Percentiles rank a stretch among this genome's conserved stretches.
These are phyloP conservation scores for Nitzschia sp. DNA, from an alignment of 108 stramenopile genomes.

Conservation along the genomic window DNA sequence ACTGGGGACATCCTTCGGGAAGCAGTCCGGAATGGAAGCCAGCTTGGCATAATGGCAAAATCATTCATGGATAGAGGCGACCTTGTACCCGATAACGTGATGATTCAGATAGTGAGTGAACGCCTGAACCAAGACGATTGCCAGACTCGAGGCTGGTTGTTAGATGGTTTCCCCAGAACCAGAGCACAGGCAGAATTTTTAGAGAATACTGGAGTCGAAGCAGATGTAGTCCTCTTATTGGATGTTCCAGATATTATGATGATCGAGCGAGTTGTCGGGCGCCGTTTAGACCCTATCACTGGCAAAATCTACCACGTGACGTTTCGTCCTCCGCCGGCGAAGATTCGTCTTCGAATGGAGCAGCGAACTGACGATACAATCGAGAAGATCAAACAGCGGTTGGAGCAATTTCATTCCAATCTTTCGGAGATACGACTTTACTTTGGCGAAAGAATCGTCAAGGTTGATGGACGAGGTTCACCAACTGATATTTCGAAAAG, in stretches of 20 bases:
- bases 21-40: constrained; percentile 77
- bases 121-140: constrained; percentile 58
- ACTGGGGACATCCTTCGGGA: constrained; percentile 94
- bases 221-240: constrained; percentile 91
- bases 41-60: constrained; percentile 86
- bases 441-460: neutral
- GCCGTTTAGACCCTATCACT: constrained; percentile 93
- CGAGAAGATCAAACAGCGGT: constrained; percentile 76
- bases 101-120: constrained; percentile 86
- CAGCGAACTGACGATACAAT: constrained; percentile 96
- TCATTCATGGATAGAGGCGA: constrained; percentile 83
- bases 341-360: constrained; percentile 67
- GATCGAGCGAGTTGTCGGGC: constrained; percentile 86
- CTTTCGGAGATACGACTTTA: constrained; percentile 35
- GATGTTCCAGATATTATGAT: constrained; percentile 94
- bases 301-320: constrained; percentile 93
- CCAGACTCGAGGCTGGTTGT: constrained; percentile 65
- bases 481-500: neutral
- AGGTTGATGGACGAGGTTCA: constrained; percentile 9
- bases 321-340: constrained; percentile 89
- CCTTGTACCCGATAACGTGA: constrained; percentile 91
- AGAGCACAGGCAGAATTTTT: constrained; percentile 89
- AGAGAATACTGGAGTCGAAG: constrained; percentile 68
- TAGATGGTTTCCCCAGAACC: constrained; percentile 97
- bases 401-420: constrained; percentile 89